Percentiles rank a stretch among this genome's conserved stretches.
phyloP scores from a whole-genome alignment of 225 moss, liverwort and hornwort genomes.

The Bryoerythrophyllum caledonicum region DNA sequence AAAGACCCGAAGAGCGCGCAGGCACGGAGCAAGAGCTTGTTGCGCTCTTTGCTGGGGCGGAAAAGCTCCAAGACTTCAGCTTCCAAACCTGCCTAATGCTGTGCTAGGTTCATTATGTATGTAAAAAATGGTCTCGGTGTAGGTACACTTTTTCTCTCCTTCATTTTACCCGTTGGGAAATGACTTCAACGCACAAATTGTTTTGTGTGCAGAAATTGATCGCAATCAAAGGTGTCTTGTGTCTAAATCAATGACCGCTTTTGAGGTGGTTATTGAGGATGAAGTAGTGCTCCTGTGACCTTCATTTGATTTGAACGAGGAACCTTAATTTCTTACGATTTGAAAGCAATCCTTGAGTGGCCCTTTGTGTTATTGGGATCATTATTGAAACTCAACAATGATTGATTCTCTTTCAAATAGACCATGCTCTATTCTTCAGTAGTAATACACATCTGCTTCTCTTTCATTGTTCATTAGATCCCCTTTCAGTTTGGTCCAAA shows the following conservation, averaged over 20 bases:
- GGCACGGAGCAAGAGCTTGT: slow-evolving; percentile 63
- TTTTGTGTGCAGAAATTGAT: slow-evolving; percentile 19
- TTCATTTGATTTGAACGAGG: too few species aligned
- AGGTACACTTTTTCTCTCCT: slow-evolving; percentile 1
- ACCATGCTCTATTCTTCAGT: too few species aligned
- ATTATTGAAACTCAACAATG: too few species aligned
- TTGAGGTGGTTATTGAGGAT: not conserved
- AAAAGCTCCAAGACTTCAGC: slow-evolving; percentile 42
- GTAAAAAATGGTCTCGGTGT: slow-evolving; percentile 12
- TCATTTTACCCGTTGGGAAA: slow-evolving; percentile 1
- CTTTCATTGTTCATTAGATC: too few species aligned
- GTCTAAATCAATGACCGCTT: slow-evolving; percentile 1
- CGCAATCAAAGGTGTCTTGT: not conserved
- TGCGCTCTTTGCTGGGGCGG: slow-evolving; percentile 62
- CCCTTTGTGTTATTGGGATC: too few species aligned
- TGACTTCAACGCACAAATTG: slow-evolving; percentile 12
- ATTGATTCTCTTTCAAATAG: too few species aligned
- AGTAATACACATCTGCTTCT: too few species aligned
- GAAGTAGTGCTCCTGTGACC: not conserved
- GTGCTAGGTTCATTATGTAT: slow-evolving; percentile 15
- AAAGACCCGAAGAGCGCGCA: slow-evolving; percentile 44
- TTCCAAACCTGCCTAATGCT: slow-evolving; percentile 35
- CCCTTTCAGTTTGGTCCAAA: too few species aligned
- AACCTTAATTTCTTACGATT: too few species aligned
- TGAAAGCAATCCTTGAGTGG: too few species aligned